Evolutionary conservation across 495 filamentous ascomycete genomes (phyloP), one percentile per base, ranked within the genome.

Genomic region (Xylaria grammica): DNA sequence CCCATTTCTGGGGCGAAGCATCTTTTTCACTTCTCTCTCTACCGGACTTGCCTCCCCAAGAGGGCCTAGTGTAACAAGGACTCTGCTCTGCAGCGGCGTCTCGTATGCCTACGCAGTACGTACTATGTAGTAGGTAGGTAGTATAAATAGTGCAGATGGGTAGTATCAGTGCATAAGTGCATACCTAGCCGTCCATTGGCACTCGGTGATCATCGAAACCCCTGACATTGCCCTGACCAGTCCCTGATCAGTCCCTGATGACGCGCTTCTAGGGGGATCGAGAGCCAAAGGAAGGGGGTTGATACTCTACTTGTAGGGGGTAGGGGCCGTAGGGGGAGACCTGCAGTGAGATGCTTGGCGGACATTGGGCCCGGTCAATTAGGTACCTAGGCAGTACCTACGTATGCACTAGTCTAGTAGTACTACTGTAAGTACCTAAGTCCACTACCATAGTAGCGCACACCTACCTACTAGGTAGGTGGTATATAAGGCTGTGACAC

Each of bases 161-260:
- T n/a, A n/a, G n/a, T n/a, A n/a, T n/a, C n/a, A n/a, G n/a, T n/a
- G n/a, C n/a, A n/a, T n/a, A n/a, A n/a, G n/a, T n/a, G 40, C 40
- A 42, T 42, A 17, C 7, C 3, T 42, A 42, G 40, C 15, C 13
- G 8, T 15, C 40, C 17, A 42, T n/a, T 42, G 40, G 34, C 8
- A 4, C 53, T 56, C 36, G 53, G 54, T 26, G 20, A 38, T 44
- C 6, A 42, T 42, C 40, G 54, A 57, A 55, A 57, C 56, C 56
- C 56, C n/a, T n/a, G n/a, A n/a, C n/a, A n/a, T n/a, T n/a, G n/a
- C n/a, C n/a, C n/a, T n/a, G n/a, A n/a, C n/a, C n/a, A n/a, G n/a
- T n/a, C n/a, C n/a, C n/a, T n/a, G n/a, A n/a, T n/a, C n/a, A n/a
- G n/a, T n/a, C n/a, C 42, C 15, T 59, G 56, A 48, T 36, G 56